These are phyloP conservation scores for Cocos nucifera DNA, from an alignment of 176 grass and related monocot genomes.

Conservation along the genomic window DNA sequence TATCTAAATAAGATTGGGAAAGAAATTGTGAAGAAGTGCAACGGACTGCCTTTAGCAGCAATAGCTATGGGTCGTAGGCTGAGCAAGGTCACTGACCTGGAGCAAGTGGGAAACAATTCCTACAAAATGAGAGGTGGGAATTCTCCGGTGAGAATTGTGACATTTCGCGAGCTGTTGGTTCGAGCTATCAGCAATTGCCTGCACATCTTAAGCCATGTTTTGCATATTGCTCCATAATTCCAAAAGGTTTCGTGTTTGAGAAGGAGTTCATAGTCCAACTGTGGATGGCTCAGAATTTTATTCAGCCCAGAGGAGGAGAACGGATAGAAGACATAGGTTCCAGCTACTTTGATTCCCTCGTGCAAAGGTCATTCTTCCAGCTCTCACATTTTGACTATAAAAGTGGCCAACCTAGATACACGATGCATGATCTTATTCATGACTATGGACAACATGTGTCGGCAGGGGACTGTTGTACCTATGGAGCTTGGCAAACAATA, in stretches of 20 bases:
- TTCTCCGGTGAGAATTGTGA: not conserved
- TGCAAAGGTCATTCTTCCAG: slow-evolving; percentile 23
- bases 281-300: slow-evolving; percentile 46
- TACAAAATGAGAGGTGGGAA: not conserved
- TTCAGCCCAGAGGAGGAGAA: not conserved
- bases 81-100: slow-evolving; percentile 9
- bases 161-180: slow-evolving; percentile 1
- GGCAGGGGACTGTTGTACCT: slow-evolving; percentile 16
- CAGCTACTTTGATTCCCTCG: slow-evolving; percentile 22
- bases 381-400: not conserved
- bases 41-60: slow-evolving; percentile 28
- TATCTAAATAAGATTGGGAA: slow-evolving; percentile 4
- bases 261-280: slow-evolving; percentile 32
- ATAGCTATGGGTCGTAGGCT: slow-evolving; percentile 20
- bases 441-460: not conserved
- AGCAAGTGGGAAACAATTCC: slow-evolving; percentile 24
- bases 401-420: slow-evolving; percentile 3
- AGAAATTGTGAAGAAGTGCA: slow-evolving; percentile 23
- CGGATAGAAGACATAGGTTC: slow-evolving; percentile 2
- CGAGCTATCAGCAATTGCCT: slow-evolving; percentile 25
- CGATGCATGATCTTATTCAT: slow-evolving; percentile 9
- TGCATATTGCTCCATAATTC: slow-evolving; percentile 40
- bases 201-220: slow-evolving; percentile 35
- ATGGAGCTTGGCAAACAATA: not conserved
- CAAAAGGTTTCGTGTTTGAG: slow-evolving; percentile 10